Percentiles rank a stretch among this genome's conserved stretches.
Conservation (phyloP, 2,329 filamentous ascomycete genomes). For the Coniochaeta sp. region DNA sequence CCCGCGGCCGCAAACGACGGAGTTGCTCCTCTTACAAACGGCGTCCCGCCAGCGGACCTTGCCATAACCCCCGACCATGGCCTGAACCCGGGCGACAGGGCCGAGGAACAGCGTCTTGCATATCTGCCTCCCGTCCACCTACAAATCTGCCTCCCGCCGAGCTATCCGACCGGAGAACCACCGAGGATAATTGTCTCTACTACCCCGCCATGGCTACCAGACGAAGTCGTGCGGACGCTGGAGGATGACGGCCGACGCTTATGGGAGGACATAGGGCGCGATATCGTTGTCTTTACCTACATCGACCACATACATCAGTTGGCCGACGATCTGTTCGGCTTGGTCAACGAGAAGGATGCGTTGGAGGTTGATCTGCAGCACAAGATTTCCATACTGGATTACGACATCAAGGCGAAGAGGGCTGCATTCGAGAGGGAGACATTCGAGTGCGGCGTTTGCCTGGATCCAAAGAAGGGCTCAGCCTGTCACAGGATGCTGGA, state of each 20-base stretch:
- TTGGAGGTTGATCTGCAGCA: conserved; percentile 47
- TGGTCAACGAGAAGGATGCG: conserved; percentile 38
- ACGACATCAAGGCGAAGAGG: conserved; percentile 66
- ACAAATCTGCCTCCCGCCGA: conserved; percentile 44
- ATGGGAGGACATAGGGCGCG: conserved; percentile 56
- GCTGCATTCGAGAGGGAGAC: conserved; percentile 75
- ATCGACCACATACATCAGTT: conserved; percentile 56
- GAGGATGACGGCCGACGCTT: conserved; percentile 41
- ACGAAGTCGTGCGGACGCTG: conserved; percentile 37
- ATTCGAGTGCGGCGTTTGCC: conserved; percentile 80
- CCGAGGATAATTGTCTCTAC: conserved; percentile 45
- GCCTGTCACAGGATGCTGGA: conserved; percentile 74
- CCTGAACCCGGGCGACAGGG: conserved; percentile 16
- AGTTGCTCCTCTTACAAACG: conserved; percentile 33
- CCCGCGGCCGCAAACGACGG: conserved; percentile 31
- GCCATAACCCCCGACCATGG: conserved; percentile 7
- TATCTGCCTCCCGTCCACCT: conserved; percentile 53
- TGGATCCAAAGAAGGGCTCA: conserved; percentile 87
- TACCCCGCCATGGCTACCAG: conserved; percentile 49
- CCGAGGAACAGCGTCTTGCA: conserved; percentile 34
- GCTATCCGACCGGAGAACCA: conserved; percentile 48
- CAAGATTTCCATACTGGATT: conserved; percentile 69
- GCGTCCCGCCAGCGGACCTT: conserved; percentile 19
- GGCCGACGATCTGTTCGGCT: conserved; percentile 53
- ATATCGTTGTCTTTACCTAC: conserved; percentile 53